These are phyloP conservation scores for Hyphodiscus hymeniophilus DNA, from an alignment of 495 filamentous ascomycete genomes.

Conservation along the genomic window DNA sequence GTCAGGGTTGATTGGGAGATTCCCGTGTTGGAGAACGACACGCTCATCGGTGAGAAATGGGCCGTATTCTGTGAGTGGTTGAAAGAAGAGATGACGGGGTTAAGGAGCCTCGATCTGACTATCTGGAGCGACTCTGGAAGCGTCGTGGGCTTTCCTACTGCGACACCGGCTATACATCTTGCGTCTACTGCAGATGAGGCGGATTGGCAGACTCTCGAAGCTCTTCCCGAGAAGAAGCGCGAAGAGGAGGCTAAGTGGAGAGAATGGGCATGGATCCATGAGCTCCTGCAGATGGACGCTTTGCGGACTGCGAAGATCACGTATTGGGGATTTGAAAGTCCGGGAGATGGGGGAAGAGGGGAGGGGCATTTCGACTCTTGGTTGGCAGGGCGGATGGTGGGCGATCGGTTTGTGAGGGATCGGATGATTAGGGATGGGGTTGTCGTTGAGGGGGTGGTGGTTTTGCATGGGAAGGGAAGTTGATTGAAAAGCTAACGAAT, in stretches of 20 bases:
- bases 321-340: conserved; percentile 16
- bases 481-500: too few relatives aligned
- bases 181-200: too few relatives aligned
- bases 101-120: conserved; percentile 5
- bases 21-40: not conserved
- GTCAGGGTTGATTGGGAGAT: conserved; percentile 15
- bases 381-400: conserved; percentile 12
- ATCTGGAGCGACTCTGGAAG: too few relatives aligned
- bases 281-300: conserved; percentile 2
- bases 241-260: conserved; percentile 7
- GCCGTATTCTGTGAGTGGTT: not conserved
- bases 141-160: too few relatives aligned
- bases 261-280: conserved; percentile 13
- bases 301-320: conserved; percentile 14
- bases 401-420: conserved; percentile 13
- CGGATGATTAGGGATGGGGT: conserved; percentile 15
- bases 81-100: not conserved
- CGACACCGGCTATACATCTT: too few relatives aligned
- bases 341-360: not conserved
- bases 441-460: conserved; percentile 13
- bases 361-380: conserved; percentile 9
- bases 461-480: conserved; percentile 1
- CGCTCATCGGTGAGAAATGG: conserved; percentile 1
- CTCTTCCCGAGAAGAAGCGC: too few relatives aligned
- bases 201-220: too few relatives aligned